Conservation (phyloP, 306 rosid genomes). For the Dryas alaskensis region DNA sequence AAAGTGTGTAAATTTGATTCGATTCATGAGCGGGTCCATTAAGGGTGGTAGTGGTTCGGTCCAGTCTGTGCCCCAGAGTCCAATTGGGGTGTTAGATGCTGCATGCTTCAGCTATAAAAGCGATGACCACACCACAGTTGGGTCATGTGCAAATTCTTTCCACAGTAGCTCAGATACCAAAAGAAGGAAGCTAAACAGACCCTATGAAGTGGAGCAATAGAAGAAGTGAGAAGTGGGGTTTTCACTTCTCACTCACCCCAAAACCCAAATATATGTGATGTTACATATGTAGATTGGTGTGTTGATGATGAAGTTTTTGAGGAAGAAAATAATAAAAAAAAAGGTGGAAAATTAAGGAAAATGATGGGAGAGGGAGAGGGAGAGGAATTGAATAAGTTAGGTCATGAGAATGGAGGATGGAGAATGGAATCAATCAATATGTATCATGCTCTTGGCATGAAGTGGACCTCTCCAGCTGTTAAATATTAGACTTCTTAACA, state of each 20-base stretch:
- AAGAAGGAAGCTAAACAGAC: conserved; percentile 82
- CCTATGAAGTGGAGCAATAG: conserved; percentile 55
- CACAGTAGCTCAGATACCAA: conserved; percentile 58
- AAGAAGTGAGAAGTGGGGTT: neutral
- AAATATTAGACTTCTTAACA: conserved; percentile 66
- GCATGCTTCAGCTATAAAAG: conserved; percentile 79
- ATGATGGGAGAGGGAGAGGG: conserved; percentile 1
- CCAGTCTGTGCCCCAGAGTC: conserved; percentile 65
- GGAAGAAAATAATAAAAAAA: conserved; percentile 18
- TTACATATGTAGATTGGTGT: conserved; percentile 34
- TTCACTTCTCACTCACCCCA: too few relatives aligned
- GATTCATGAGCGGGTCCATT: conserved; percentile 23
- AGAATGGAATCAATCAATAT: conserved; percentile 21
- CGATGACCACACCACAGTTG: conserved; percentile 55
- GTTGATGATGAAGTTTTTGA: conserved; percentile 29
- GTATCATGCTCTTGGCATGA: conserved; percentile 43
- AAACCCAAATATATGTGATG: neutral
- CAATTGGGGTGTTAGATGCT: conserved; percentile 78
- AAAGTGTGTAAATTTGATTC: conserved; percentile 55
- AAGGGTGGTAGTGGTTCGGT: conserved; percentile 40
- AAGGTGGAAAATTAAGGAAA: neutral
- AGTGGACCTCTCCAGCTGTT: conserved; percentile 53
- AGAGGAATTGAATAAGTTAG: conserved; percentile 37
- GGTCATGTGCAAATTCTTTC: conserved; percentile 66
- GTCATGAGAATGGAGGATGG: conserved; percentile 35